Evolutionary conservation across 192 early-diverging fungal species (phyloP), one percentile per base, ranked within the genome.

Genomic region (Gaertneriomyces semiglobifer): DNA sequence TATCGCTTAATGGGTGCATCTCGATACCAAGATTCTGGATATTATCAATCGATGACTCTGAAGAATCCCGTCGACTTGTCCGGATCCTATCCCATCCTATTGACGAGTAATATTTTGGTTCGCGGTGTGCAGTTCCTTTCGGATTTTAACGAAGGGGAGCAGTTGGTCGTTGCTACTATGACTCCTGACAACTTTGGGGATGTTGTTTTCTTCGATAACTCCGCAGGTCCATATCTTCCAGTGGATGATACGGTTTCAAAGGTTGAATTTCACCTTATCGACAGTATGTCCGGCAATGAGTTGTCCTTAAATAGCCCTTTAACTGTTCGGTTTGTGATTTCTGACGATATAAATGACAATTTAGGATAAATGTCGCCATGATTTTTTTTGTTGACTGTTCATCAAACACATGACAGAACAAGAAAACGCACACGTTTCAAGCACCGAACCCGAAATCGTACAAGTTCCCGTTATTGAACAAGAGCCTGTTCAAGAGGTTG

Each of bases 181-280:
- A n/a, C n/a, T n/a, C 47, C 47, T 8, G 47, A 48, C n/a, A 48
- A n/a, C n/a, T 48, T 48, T n/a, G 47, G 47, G n/a, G 47, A 48
- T 48, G 47, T 48, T 10, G 47, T 48, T 10, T 10, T n/a, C 9
- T 48, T n/a, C n/a, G n/a, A n/a, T n/a, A n/a, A n/a, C n/a, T n/a
- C n/a, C n/a, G n/a, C n/a, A n/a, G n/a, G n/a, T n/a, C n/a, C n/a
- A n/a, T n/a, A n/a, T n/a, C n/a, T n/a, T n/a, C n/a, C n/a, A n/a
- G n/a, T n/a, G n/a, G n/a, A n/a, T n/a, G n/a, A n/a, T n/a, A n/a
- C n/a, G n/a, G n/a, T n/a, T n/a, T n/a, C n/a, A n/a, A n/a, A n/a
- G n/a, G n/a, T n/a, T n/a, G n/a, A n/a, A n/a, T n/a, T n/a, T n/a
- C n/a, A n/a, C n/a, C n/a, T n/a, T n/a, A n/a, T n/a, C n/a, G n/a